A percentile compares a stretch with the other conserved stretches of the same genome.
Conservation (phyloP, 257 asterid species). For the Solanum corneliomulleri region DNA sequence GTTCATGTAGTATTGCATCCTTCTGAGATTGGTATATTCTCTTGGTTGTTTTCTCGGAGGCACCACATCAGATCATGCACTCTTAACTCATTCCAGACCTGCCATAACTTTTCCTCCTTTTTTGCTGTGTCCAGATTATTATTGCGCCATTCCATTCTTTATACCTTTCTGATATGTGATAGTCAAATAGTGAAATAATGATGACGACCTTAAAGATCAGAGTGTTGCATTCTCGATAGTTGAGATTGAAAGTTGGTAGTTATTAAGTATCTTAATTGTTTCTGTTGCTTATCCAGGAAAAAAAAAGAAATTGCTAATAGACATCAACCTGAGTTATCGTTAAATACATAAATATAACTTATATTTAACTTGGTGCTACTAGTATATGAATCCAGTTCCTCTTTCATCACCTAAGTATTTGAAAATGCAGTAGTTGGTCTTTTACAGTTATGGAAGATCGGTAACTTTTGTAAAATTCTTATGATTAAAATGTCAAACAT, state of each 20-base stretch:
- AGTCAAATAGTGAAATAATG: background rate
- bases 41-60: background rate
- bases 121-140: background rate
- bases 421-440: background rate
- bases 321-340: background rate
- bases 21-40: background rate
- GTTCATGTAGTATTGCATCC: background rate
- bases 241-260: background rate
- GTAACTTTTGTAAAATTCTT: background rate
- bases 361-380: background rate
- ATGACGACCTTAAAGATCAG: background rate
- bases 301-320: background rate
- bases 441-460: background rate
- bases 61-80: background rate
- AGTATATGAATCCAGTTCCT: background rate
- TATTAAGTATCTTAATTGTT: background rate
- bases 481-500: background rate
- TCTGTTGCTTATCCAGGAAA: background rate
- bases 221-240: background rate
- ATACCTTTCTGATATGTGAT: background rate
- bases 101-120: background rate
- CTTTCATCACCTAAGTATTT: background rate
- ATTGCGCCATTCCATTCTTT: background rate
- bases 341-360: background rate
- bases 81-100: background rate